Conservation (phyloP, 2,329 filamentous ascomycete genomes). For the Colletotrichum sp. region DNA sequence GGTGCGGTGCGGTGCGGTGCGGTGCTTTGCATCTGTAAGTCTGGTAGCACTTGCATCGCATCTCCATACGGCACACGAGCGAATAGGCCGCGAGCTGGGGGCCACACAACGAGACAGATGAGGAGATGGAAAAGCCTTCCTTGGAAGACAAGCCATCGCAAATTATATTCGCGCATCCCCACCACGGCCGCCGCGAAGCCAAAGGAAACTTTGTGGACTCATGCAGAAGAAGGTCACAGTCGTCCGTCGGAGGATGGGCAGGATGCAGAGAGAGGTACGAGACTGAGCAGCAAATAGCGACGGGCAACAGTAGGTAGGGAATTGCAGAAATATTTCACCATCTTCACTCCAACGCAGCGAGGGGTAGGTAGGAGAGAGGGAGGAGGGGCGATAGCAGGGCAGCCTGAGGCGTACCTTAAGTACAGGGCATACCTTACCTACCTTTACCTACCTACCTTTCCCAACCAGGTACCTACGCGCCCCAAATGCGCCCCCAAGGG, state of each 20-base stretch:
- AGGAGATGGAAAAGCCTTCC: background rate
- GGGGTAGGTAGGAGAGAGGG: background rate
- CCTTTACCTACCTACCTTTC: background rate
- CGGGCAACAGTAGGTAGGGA: background rate
- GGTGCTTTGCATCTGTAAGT: background rate
- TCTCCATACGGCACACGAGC: background rate
- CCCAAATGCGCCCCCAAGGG: too few relatives aligned
- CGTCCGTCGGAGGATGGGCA: background rate
- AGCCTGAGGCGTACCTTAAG: background rate
- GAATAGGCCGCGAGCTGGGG: background rate
- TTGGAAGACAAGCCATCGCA: slow-evolving; percentile 19
- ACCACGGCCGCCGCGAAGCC: slow-evolving; percentile 22
- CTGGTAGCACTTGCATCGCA: background rate
- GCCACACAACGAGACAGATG: background rate
- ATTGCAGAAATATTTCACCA: background rate
- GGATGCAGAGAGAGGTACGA: background rate
- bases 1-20: background rate
- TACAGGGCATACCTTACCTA: background rate
- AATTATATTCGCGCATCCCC: slow-evolving; percentile 41
- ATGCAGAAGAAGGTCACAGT: background rate
- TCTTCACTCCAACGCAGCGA: background rate
- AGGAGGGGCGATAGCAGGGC: background rate
- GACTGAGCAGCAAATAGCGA: background rate
- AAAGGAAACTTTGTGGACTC: background rate
- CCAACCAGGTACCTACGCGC: too few relatives aligned